Evolutionary conservation across 352 stramenopile genomes (phyloP).

Genomic region (Pythium guiyangense): DNA sequence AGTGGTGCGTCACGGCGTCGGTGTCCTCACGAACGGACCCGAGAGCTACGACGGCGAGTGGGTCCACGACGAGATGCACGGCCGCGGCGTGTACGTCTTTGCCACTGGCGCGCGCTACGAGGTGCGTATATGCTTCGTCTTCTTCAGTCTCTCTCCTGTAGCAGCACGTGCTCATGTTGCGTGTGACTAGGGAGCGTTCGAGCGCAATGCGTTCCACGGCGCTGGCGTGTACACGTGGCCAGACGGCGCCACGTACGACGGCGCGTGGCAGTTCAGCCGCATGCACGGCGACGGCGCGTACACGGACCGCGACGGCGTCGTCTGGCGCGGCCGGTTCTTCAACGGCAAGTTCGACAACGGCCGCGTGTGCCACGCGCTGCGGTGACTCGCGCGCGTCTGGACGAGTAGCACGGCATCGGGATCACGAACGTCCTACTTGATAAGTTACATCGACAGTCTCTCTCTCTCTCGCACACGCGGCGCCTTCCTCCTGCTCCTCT

Average conservation of each 20-base stretch:
- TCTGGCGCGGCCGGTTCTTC: slow-evolving; percentile 63
- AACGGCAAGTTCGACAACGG: slow-evolving; percentile 87
- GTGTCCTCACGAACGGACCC: slow-evolving; percentile 40
- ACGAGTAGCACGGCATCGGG: background rate
- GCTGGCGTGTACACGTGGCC: slow-evolving; percentile 58
- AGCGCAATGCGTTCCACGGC: slow-evolving; percentile 56
- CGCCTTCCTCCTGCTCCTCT: too few species aligned
- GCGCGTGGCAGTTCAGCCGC: slow-evolving; percentile 51
- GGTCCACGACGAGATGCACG: slow-evolving; percentile 67
- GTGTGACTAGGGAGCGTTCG: slow-evolving; percentile 43
- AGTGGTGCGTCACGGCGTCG: slow-evolving; percentile 48
- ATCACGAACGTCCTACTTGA: background rate
- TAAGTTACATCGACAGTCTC: background rate
- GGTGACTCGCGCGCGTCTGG: slow-evolving; percentile 27
- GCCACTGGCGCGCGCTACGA: slow-evolving; percentile 71
- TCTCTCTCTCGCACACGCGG: too few species aligned
- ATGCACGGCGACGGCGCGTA: slow-evolving; percentile 77
- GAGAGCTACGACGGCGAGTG: slow-evolving; percentile 66
- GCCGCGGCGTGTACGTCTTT: slow-evolving; percentile 53
- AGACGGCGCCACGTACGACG: slow-evolving; percentile 61
- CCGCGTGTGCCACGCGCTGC: slow-evolving; percentile 69
- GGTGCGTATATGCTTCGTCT: slow-evolving; percentile 8
- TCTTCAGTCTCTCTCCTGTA: background rate
- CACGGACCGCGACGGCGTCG: slow-evolving; percentile 69
- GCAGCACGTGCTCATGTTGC: too few species aligned